Conservation (phyloP, 352 stramenopile genomes). For the Pythium periplocum region DNA sequence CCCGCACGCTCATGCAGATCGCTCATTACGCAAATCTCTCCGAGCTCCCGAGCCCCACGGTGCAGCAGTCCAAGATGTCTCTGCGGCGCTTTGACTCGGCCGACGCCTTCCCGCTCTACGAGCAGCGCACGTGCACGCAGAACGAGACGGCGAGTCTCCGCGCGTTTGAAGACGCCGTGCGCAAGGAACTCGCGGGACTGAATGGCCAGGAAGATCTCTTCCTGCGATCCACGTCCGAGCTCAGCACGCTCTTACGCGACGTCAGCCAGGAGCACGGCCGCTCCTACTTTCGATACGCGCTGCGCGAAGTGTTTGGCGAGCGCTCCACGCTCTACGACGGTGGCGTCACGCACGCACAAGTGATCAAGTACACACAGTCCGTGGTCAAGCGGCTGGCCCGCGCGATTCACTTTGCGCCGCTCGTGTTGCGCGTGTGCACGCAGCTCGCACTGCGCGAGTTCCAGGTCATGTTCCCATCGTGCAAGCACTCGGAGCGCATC, state of each 20-base stretch:
- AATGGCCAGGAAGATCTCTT: slow-evolving; percentile 73
- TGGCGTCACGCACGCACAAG: slow-evolving; percentile 27
- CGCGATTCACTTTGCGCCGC: slow-evolving; percentile 66
- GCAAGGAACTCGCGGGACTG: slow-evolving; percentile 54
- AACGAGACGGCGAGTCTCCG: slow-evolving; percentile 55
- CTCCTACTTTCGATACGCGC: slow-evolving; percentile 77
- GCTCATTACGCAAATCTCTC: slow-evolving; percentile 17
- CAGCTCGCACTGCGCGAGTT: slow-evolving; percentile 74
- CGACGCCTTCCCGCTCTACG: slow-evolving; percentile 5
- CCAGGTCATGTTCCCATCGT: slow-evolving; percentile 56
- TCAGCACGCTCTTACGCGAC: slow-evolving; percentile 66
- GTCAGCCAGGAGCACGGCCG: slow-evolving; percentile 61
- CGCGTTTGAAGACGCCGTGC: slow-evolving; percentile 62
- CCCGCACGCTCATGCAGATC: slow-evolving; percentile 9
- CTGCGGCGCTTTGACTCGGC: slow-evolving; percentile 9
- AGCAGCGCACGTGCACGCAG: slow-evolving; percentile 28
- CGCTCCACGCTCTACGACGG: slow-evolving; percentile 46
- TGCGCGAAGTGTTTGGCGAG: slow-evolving; percentile 71
- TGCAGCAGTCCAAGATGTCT: slow-evolving; percentile 4
- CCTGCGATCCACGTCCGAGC: slow-evolving; percentile 64
- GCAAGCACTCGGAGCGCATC: slow-evolving; percentile 52
- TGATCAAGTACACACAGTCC: slow-evolving; percentile 48
- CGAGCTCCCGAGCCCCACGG: slow-evolving; percentile 8
- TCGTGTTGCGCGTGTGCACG: slow-evolving; percentile 64
- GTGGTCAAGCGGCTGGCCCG: slow-evolving; percentile 65